phyloP scores from a whole-genome alignment of 2,329 filamentous ascomycete species.

The Neurospora sp. region DNA sequence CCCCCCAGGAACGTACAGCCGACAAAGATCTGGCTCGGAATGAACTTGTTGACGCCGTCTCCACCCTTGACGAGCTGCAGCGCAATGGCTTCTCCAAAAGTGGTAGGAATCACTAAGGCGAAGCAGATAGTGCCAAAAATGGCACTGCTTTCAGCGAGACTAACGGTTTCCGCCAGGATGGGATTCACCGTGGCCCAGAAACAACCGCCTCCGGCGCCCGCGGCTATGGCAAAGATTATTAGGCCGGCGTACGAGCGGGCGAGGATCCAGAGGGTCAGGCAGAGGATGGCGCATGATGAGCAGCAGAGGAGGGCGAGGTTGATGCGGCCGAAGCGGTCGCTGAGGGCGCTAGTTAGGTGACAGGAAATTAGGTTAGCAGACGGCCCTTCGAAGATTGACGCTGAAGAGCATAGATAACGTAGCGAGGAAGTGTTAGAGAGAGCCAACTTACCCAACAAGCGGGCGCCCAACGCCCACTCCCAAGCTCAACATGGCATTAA shows the following conservation, averaged over 20 bases:
- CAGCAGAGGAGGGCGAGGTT: constrained; percentile 50
- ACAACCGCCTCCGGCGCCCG: constrained; percentile 48
- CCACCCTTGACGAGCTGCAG: constrained; percentile 32
- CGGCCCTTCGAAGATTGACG: not conserved
- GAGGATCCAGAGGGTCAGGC: constrained; percentile 51
- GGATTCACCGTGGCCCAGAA: constrained; percentile 50
- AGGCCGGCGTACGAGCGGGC: constrained; percentile 47
- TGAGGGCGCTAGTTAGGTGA: constrained; percentile 26
- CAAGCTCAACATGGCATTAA: constrained; percentile 53
- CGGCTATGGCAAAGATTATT: constrained; percentile 47
- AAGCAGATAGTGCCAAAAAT: constrained; percentile 51
- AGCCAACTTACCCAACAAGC: constrained; percentile 40
- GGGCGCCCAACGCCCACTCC: constrained; percentile 47
- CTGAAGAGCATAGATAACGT: not conserved
- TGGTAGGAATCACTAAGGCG: constrained; percentile 43
- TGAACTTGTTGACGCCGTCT: constrained; percentile 37
- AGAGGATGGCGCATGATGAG: constrained; percentile 44
- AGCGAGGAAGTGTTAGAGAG: not conserved
- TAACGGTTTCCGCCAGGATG: constrained; percentile 51
- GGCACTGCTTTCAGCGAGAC: constrained; percentile 44
- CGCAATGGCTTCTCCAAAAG: constrained; percentile 39
- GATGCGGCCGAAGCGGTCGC: constrained; percentile 49
- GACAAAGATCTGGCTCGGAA: constrained; percentile 49
- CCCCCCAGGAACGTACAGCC: constrained; percentile 53
- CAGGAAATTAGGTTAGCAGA: not conserved